Conservation (phyloP, 768 basidiomycete genomes). For the Coprinopsis marcescibilis region DNA sequence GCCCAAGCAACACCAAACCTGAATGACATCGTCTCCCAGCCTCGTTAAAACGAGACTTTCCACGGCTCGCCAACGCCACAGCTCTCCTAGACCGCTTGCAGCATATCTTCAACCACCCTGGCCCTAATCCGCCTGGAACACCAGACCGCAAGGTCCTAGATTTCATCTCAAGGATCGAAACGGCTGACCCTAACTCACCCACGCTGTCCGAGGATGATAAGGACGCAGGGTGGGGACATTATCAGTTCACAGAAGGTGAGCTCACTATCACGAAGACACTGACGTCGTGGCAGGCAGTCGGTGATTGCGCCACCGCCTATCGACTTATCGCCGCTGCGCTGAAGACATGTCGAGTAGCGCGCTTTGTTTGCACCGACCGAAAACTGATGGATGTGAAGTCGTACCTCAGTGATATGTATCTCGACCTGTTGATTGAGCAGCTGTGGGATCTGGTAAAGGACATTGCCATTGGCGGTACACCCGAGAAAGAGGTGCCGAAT, state of each 20-base stretch:
- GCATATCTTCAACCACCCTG: background rate
- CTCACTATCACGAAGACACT: background rate
- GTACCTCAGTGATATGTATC: background rate
- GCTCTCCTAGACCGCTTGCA: background rate
- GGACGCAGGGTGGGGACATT: slow-evolving; percentile 14
- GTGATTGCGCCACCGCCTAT: background rate
- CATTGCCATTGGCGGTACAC: background rate
- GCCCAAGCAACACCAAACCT: too few relatives aligned
- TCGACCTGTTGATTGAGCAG: background rate
- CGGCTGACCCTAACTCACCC: slow-evolving; percentile 12
- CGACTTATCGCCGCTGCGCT: background rate
- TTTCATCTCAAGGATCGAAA: slow-evolving; percentile 9
- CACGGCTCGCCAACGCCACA: too few relatives aligned
- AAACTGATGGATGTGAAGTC: background rate
- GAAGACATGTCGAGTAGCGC: background rate
- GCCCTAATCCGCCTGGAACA: background rate
- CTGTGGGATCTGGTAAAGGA: background rate
- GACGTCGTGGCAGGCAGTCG: background rate
- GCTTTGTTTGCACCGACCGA: background rate
- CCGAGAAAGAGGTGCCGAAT: too few relatives aligned
- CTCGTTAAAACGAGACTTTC: background rate
- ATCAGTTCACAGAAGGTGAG: slow-evolving; percentile 11
- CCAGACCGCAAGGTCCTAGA: background rate
- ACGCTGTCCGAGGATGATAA: slow-evolving; percentile 12
- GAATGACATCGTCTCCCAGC: background rate